Evolutionary conservation across 352 stramenopile species (phyloP), one percentile per base, ranked within the genome.

Genomic region (Phytopythium chamaehyphon): DNA sequence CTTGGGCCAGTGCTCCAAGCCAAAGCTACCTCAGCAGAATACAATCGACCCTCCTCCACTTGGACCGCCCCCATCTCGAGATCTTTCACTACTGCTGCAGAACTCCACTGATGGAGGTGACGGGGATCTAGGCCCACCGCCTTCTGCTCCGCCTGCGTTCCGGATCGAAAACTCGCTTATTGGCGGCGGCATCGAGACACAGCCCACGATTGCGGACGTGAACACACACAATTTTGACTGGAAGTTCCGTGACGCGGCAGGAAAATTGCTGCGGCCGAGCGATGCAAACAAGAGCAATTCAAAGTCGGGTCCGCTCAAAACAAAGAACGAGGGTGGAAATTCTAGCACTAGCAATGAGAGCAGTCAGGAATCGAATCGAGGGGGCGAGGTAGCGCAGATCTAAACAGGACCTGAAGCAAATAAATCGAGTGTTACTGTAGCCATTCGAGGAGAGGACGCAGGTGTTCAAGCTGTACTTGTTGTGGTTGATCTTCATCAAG

Each of bases 181-280:
- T 60, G 83, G 83, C 51, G 83, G 83, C 31, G 80, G 83, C 40
- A 93, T 93, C 24, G 83, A 93, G 45, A 51, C 76, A 28, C 78
- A 88, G 47, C 78, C 76, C n/a, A 62, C 72, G 24, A 81, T 78
- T 26, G 51, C 80, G n/a, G 81, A 73, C 44, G 82, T 93, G 55
- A 90, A 88, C 57, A 88, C 78, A 23, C 69, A 77, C 51, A 88
- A 87, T 47, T 93, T 93, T 51, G 80, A 91, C 65, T 93, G 83
- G 83, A 86, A 73, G 53, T 46, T 70, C 19, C 69, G 77, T 51
- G 62, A 64, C 21, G 47, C 57, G 14, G 28, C 44, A 7, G 44
- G 26, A 3, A 37, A 38, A 31, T 19, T 49, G 42, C 22, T 47
- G 21, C 26, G 31, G 10, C 22, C 42, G 21, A 47, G 42, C 19